These are phyloP conservation scores for Adansonia rubrostipa DNA, from an alignment of 441 rosid species.

Conservation along the genomic window DNA sequence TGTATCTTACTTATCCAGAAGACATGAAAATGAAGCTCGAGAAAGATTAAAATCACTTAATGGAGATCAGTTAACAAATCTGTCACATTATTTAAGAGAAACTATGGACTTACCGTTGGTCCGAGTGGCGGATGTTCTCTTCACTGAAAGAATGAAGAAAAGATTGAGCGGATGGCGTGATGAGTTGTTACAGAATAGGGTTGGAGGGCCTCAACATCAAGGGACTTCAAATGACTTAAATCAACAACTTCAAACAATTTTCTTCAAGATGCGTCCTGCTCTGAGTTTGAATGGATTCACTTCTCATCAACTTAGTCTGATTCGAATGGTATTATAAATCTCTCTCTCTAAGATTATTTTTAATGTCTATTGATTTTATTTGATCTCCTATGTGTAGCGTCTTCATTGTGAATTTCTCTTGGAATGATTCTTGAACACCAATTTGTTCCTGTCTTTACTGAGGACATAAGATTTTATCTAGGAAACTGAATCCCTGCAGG, in stretches of 20 bases:
- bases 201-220: slow-evolving; percentile 33
- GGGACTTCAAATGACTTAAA: slow-evolving; percentile 33
- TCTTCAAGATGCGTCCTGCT: slow-evolving; percentile 77
- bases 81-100: slow-evolving; percentile 32
- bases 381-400: slow-evolving; percentile 1
- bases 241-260: slow-evolving; percentile 56
- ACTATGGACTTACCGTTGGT: slow-evolving; percentile 45
- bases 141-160: slow-evolving; percentile 76
- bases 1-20: slow-evolving; percentile 85
- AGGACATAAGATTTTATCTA: neutral
- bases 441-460: neutral
- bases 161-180: slow-evolving; percentile 63
- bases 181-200: slow-evolving; percentile 46
- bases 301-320: slow-evolving; percentile 75
- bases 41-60: slow-evolving; percentile 42
- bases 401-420: neutral
- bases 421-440: neutral
- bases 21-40: slow-evolving; percentile 64
- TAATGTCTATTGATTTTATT: slow-evolving; percentile 4
- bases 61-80: slow-evolving; percentile 33
- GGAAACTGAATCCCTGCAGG: slow-evolving; percentile 44
- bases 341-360: neutral
- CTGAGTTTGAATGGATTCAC: slow-evolving; percentile 60
- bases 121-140: slow-evolving; percentile 61
- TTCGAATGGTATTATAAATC: slow-evolving; percentile 54